Evolutionary conservation across 768 basidiomycete species (phyloP), one percentile per base, ranked within the genome.

Genomic region (Kwoniella sp.): DNA sequence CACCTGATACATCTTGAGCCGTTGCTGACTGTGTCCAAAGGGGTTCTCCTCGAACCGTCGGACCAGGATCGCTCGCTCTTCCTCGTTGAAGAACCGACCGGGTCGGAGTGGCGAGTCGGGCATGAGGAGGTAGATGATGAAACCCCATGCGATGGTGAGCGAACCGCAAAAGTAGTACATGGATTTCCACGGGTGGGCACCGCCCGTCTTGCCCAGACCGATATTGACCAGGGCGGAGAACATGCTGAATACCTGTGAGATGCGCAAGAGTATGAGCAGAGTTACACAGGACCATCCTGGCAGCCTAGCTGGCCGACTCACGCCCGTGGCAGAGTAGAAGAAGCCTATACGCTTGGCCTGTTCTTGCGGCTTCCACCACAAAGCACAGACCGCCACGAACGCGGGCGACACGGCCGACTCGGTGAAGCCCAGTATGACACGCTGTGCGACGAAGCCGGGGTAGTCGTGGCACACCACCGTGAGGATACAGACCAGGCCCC

Each of bases 291-390:
- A 9, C n/a, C 31, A 38, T 23, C 19, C n/a, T 22, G 25, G 11
- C n/a, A 7, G 3, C 37, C 4, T 22, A 5, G 37, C 23, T 38
- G 32, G 3, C 8, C 9, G 11, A 60, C 65, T 33, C 27, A 67
- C 65, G 1, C 71, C 71, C 0, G 74, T 73, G 15, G 74, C 70
- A 15, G 56, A 58, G 48, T 71, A 76, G 69, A 72, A 75, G 57
- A 75, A 62, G 1, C 73, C 73, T 19, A 76, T 45, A 1, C 75
- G 46, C 5, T 62, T 59, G 3, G 75, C 72, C 51, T 75, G 70
- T 41, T 75, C 73, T 29, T 48, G 34, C 39, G 71, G 73, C 25
- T 67, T 70, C 54, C 76, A 77, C 76, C 76, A 77, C 26, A 73
- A 46, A 1, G 57, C 57, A 20, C 74, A 74, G 23, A 77, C 51